Percentiles rank a stretch among this genome's conserved stretches.
phyloP scores from a whole-genome alignment of 768 basidiomycete genomes.

The Grammothele lineata region DNA sequence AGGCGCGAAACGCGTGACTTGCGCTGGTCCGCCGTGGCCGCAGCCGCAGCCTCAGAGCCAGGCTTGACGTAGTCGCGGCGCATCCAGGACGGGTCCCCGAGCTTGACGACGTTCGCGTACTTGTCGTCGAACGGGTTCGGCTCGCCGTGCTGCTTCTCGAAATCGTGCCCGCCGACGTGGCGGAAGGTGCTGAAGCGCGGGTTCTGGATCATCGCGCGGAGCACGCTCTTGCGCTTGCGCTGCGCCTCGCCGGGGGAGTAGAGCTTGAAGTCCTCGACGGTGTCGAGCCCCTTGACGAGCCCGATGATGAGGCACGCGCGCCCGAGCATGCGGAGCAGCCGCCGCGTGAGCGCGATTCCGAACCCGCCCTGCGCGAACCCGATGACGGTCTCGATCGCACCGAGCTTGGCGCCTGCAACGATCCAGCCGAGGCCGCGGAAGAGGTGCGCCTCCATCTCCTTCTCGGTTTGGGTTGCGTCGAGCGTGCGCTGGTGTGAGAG shows the following conservation, averaged over 20 bases:
- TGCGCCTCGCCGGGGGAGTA: slow-evolving; percentile 30
- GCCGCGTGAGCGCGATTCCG: slow-evolving; percentile 47
- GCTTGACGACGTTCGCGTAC: slow-evolving; percentile 9
- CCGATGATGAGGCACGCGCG: slow-evolving; percentile 59
- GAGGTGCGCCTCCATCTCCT: slow-evolving; percentile 31
- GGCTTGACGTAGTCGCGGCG: slow-evolving; percentile 8
- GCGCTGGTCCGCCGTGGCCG: slow-evolving; percentile 1
- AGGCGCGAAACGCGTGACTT: slow-evolving; percentile 11
- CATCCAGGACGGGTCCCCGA: slow-evolving; percentile 17
- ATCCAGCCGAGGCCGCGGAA: slow-evolving; percentile 68
- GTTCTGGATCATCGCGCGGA: slow-evolving; percentile 48
- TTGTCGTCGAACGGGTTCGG: slow-evolving; percentile 8
- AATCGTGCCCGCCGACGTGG: slow-evolving; percentile 25
- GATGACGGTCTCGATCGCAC: slow-evolving; percentile 57
- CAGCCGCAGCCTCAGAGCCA: no score
- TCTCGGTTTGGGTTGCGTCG: slow-evolving; percentile 34
- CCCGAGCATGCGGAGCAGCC: slow-evolving; percentile 51
- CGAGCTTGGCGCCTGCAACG: slow-evolving; percentile 53
- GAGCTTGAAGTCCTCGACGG: slow-evolving; percentile 47
- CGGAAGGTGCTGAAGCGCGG: slow-evolving; percentile 51
- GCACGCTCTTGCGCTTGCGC: slow-evolving; percentile 33
- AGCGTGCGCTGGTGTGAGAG: slow-evolving; percentile 49
- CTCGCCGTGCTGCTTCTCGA: slow-evolving; percentile 2
- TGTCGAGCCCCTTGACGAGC: slow-evolving; percentile 57
- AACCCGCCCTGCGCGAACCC: slow-evolving; percentile 60